phyloP scores from a whole-genome alignment of 768 basidiomycete genomes.

The Mycena amicta region DNA sequence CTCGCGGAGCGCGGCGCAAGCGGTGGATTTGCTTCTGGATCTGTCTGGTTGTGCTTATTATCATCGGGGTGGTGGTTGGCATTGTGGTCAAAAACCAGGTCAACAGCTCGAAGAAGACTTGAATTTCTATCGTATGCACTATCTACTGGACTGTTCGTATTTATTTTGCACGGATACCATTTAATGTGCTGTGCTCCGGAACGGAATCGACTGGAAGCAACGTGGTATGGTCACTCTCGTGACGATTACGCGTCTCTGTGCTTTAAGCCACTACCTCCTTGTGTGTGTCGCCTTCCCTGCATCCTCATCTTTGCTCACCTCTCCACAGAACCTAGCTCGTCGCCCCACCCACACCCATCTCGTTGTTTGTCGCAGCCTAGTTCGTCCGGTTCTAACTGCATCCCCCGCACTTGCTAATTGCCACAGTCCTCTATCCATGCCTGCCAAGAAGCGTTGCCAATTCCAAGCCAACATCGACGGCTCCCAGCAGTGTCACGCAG shows the following conservation, averaged over 20 bases:
- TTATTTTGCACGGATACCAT: constrained; percentile 7
- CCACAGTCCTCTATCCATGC: constrained; percentile 53
- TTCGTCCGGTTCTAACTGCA: too few species aligned
- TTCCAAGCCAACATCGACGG: constrained; percentile 49
- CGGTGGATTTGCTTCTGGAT: constrained; percentile 96
- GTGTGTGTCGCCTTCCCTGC: not conserved
- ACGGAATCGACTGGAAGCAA: not conserved
- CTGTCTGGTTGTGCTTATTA: constrained; percentile 62
- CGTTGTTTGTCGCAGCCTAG: too few species aligned
- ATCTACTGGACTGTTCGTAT: constrained; percentile 12
- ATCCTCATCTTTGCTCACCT: not conserved
- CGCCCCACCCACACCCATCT: not conserved
- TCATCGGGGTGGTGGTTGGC: constrained; percentile 65
- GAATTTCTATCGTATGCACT: not conserved
- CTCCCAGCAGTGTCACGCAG: constrained; percentile 64
- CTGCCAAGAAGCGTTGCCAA: constrained; percentile 88
- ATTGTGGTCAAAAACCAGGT: constrained; percentile 53
- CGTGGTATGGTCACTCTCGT: not conserved
- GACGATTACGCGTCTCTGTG: not conserved
- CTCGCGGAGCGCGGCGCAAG: constrained; percentile 89
- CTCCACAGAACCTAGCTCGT: not conserved
- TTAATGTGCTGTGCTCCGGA: not conserved
- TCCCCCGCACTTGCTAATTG: constrained; percentile 10
- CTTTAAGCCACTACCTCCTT: constrained; percentile 4
- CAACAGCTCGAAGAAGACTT: constrained; percentile 37